phyloP scores from a whole-genome alignment of 73 alveolate genomes.

The Blepharisma stoltei region DNA sequence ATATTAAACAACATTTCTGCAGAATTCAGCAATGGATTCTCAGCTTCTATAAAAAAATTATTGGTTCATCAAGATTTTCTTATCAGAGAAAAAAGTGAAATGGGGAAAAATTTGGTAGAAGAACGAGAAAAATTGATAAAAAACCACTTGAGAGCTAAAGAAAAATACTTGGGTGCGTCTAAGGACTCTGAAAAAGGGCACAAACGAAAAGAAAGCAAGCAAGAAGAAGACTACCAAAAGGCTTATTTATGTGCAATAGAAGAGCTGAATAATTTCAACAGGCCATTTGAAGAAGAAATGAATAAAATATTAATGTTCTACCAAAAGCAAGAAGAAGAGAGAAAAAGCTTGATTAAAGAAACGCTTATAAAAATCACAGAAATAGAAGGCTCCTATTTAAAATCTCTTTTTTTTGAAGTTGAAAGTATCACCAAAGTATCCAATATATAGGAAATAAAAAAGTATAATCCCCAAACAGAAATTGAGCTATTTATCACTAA shows the following conservation, averaged over 20 bases:
- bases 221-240: neutral
- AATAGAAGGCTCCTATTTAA: neutral
- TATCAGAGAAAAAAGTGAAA: too few species aligned
- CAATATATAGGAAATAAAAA: too few species aligned
- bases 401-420: neutral
- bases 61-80: too few species aligned
- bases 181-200: neutral
- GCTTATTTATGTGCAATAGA: neutral
- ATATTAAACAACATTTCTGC: too few species aligned
- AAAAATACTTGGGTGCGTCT: neutral
- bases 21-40: too few species aligned
- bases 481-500: neutral
- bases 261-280: neutral
- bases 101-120: neutral
- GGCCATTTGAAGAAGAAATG: neutral
- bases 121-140: slow-evolving; percentile 5
- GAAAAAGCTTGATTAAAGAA: neutral
- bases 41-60: too few species aligned
- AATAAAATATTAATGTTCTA: neutral
- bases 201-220: neutral
- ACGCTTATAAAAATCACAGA: neutral
- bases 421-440: too few species aligned
- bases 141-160: neutral
- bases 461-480: neutral
- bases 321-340: neutral